Percentiles rank a stretch among this genome's conserved stretches.
Evolutionary conservation across 2,329 filamentous ascomycete species (phyloP).

Genomic region (Diaporthe capsici): DNA sequence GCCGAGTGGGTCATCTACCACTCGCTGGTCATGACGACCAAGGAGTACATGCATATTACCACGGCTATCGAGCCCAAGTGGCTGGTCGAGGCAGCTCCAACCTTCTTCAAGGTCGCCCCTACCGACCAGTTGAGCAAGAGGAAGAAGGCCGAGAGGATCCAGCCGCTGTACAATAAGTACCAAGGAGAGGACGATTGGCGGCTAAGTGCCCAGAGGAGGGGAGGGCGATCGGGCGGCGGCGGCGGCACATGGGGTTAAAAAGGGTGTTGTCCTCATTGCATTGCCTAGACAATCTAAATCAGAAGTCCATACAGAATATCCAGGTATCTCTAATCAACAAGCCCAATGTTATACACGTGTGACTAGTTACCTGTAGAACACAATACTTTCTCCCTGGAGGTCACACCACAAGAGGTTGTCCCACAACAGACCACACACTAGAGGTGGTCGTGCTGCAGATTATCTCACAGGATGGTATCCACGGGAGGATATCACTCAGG

Average conservation of each 20-base stretch:
- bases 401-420: neutral
- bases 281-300: neutral
- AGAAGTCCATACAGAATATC: neutral
- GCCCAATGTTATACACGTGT: neutral
- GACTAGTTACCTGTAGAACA: neutral
- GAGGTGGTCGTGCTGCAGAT: neutral
- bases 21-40: conserved; percentile 89
- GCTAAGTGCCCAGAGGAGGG: conserved; percentile 86
- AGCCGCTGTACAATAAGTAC: conserved; percentile 95
- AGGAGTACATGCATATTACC: conserved; percentile 98
- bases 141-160: conserved; percentile 94
- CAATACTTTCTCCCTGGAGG: neutral
- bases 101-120: conserved; percentile 97
- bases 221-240: conserved; percentile 84
- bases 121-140: conserved; percentile 90
- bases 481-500: neutral
- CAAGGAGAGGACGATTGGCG: conserved; percentile 96
- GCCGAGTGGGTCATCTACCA: conserved; percentile 98
- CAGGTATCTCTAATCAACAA: neutral
- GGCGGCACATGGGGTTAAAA: conserved; percentile 92
- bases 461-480: neutral
- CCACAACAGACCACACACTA: neutral
- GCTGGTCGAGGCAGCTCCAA: conserved; percentile 96
- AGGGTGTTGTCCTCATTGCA: too few species aligned
- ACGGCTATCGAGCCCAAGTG: conserved; percentile 94